These are phyloP conservation scores for Termitomyces bulborhizus DNA, from an alignment of 768 basidiomycete genomes.

Conservation along the genomic window DNA sequence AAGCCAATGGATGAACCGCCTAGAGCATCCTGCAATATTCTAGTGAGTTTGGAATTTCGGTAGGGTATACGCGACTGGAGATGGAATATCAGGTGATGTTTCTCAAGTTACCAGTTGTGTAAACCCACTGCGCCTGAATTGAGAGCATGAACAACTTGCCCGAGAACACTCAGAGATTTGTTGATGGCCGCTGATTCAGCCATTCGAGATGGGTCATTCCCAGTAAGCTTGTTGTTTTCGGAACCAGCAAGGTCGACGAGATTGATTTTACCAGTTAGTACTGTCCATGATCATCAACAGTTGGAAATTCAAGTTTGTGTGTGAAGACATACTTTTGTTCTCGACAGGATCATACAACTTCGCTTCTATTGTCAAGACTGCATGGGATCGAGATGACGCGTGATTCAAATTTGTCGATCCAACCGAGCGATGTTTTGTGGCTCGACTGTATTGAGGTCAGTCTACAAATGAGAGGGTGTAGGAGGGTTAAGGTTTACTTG, in stretches of 20 bases:
- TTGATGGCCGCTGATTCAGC: constrained; percentile 88
- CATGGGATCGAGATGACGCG: constrained; percentile 84
- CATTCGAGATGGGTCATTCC: constrained; percentile 84
- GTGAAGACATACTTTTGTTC: constrained; percentile 42
- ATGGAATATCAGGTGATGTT: background rate
- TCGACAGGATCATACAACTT: constrained; percentile 46
- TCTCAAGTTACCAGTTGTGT: background rate
- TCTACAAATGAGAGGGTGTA: background rate
- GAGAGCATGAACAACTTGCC: constrained; percentile 83
- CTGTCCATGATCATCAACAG: constrained; percentile 26
- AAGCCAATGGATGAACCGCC: constrained; percentile 77
- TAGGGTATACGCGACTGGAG: constrained; percentile 75
- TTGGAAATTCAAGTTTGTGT: background rate
- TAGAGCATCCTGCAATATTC: constrained; percentile 86
- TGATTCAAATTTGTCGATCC: constrained; percentile 84
- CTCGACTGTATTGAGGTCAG: constrained; percentile 35
- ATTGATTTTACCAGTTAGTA: constrained; percentile 70
- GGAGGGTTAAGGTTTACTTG: constrained; percentile 23
- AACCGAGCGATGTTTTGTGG: constrained; percentile 73
- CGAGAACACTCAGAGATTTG: constrained; percentile 79
- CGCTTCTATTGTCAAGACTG: constrained; percentile 72
- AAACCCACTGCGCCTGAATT: constrained; percentile 61
- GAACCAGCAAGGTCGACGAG: constrained; percentile 88
- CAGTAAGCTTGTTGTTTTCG: constrained; percentile 89
- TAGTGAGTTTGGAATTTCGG: constrained; percentile 83